A percentile compares a stretch with the other conserved stretches of the same genome.
These are phyloP conservation scores for Russula lepida DNA, from an alignment of 768 basidiomycete genomes.

Conservation along the genomic window DNA sequence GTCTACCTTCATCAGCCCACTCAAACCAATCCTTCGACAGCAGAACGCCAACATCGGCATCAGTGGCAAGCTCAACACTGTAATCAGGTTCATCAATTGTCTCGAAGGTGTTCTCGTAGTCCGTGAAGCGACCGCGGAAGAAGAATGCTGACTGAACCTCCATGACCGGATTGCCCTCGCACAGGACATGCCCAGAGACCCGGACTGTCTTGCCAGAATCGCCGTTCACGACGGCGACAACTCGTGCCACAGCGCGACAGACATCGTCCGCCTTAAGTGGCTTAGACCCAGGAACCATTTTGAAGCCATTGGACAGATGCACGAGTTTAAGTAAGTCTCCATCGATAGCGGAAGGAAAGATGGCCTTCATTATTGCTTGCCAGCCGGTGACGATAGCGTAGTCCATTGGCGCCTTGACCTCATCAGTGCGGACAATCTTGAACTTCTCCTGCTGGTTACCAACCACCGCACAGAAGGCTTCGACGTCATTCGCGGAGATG, in stretches of 20 bases:
- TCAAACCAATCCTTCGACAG: slow-evolving; percentile 97
- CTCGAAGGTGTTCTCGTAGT: slow-evolving; percentile 96
- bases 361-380: slow-evolving; percentile 99
- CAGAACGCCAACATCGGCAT: slow-evolving; percentile 82
- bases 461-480: slow-evolving; percentile 86
- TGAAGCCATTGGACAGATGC: slow-evolving; percentile 96
- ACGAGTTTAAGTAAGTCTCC: slow-evolving; percentile 94
- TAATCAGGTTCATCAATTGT: slow-evolving; percentile 86
- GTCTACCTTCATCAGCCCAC: slow-evolving; percentile 78
- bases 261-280: slow-evolving; percentile 79
- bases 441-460: slow-evolving; percentile 91
- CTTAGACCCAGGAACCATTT: slow-evolving; percentile 67
- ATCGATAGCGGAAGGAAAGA: slow-evolving; percentile 88
- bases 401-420: slow-evolving; percentile 91
- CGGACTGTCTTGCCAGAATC: slow-evolving; percentile 91
- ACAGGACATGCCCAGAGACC: slow-evolving; percentile 77
- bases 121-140: slow-evolving; percentile 89
- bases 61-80: slow-evolving; percentile 60
- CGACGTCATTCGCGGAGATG: slow-evolving; percentile 67
- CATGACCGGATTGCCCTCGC: slow-evolving; percentile 72
- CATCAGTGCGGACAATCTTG: slow-evolving; percentile 62
- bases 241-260: slow-evolving; percentile 82
- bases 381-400: slow-evolving; percentile 98
- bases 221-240: slow-evolving; percentile 82
- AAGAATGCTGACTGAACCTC: slow-evolving; percentile 95